Evolutionary conservation across 2,329 filamentous ascomycete genomes (phyloP), one percentile per base, ranked within the genome.

Genomic region (Ramularia endophylla): DNA sequence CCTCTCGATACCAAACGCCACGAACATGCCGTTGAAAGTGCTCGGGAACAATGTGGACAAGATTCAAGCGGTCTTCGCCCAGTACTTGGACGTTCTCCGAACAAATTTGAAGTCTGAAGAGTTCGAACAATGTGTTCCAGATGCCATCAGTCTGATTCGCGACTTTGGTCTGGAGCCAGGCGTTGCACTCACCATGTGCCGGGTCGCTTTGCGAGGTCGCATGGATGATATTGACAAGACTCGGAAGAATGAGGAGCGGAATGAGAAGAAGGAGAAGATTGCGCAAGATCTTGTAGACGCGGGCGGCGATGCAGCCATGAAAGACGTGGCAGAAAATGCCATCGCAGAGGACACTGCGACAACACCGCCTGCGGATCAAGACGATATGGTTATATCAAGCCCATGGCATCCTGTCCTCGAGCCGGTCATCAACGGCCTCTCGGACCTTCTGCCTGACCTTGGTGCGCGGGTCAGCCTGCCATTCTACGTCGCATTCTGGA

Each of bases 401-500:
- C 69, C 75, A 28, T 78, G 81, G 56, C 77, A 87, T 50, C 80
- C 84, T 17, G 77, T 85, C 2, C 74, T 97, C 36, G 80, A 85
- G 48, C 80, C 81, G 4, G 69, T 95, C 13, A 82, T 89, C 43
- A 76, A 83, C 7, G 74, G 80, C 20, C 74, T 95, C 13, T 75
- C 77, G 44, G 67, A 70, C 5, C 68, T 76, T 0, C 61, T 87
- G 8, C 65, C 75, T 2, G 74, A 78, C 6, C 75, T 80, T 4
- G 87, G 83, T 73, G 70, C 77, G 8, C 78, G 77, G 36, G 75
- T 95, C 38, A 88, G 80, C 31, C 73, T 87, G 1, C 80, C 85
- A 20, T 90, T 95, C 61, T 95, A 87, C 57, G 79, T 85, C 31
- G 85, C 85, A 0, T 98, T 98, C 65, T 98, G 92, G 92, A 83